A percentile compares a stretch with the other conserved stretches of the same genome.
These are phyloP conservation scores for Apiotrichum montevideense DNA, from an alignment of 1,284 basidiomycete genomes.

Conservation along the genomic window DNA sequence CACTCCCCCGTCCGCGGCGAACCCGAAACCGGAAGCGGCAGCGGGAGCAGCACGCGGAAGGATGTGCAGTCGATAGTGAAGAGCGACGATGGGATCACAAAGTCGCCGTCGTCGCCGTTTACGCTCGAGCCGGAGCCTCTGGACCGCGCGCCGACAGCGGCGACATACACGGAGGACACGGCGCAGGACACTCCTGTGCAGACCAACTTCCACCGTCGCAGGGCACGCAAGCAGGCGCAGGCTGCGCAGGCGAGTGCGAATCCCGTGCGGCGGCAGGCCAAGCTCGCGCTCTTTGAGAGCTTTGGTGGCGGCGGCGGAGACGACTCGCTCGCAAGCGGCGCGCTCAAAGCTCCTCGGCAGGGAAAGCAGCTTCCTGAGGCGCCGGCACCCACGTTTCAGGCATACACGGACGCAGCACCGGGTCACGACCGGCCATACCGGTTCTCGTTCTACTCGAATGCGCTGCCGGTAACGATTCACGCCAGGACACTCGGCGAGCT, in stretches of 20 bases:
- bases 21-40: background rate
- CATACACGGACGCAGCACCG: constrained; percentile 41
- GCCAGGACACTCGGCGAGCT: constrained; percentile 87
- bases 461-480: constrained; percentile 87
- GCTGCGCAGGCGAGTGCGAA: constrained; percentile 76
- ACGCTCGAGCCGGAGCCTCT: background rate
- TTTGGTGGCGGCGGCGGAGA: constrained; percentile 40
- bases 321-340: constrained; percentile 19
- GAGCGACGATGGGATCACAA: constrained; percentile 2
- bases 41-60: constrained; percentile 12
- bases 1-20: background rate
- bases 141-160: constrained; percentile 20
- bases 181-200: constrained; percentile 15
- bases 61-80: background rate
- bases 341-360: constrained; percentile 41
- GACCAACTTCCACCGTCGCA: constrained; percentile 49
- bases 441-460: constrained; percentile 98
- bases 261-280: constrained; percentile 60
- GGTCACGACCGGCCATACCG: constrained; percentile 88
- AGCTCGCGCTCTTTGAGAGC: constrained; percentile 87
- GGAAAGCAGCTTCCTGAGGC: constrained; percentile 7
- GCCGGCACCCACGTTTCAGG: constrained; percentile 20
- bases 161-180: constrained; percentile 29
- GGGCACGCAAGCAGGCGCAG: constrained; percentile 77
- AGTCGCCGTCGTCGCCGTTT: constrained; percentile 2